These are phyloP conservation scores for Penicillium chermesinum DNA, from an alignment of 495 filamentous ascomycete species.

Conservation along the genomic window DNA sequence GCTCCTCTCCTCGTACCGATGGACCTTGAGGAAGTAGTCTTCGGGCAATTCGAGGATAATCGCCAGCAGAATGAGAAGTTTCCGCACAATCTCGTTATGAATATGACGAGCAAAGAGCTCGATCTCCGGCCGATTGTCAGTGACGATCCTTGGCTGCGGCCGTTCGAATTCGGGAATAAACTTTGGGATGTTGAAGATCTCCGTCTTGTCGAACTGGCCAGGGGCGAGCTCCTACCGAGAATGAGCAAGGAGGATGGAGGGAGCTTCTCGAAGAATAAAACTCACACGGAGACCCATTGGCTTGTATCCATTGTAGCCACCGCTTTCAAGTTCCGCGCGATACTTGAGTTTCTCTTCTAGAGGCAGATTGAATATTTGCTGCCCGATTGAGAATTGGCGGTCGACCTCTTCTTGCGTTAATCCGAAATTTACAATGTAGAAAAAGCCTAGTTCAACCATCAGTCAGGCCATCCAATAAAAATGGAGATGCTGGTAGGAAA, in stretches of 20 bases:
- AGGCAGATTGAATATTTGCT: slow-evolving; percentile 45
- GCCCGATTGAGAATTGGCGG: slow-evolving; percentile 48
- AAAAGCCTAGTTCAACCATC: slow-evolving; percentile 28
- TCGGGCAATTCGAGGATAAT: slow-evolving; percentile 50
- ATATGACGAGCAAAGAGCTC: slow-evolving; percentile 43
- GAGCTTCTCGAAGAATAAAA: neutral
- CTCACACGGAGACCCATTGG: slow-evolving; percentile 14
- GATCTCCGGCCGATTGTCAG: slow-evolving; percentile 40
- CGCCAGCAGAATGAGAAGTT: slow-evolving; percentile 45
- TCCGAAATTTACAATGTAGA: slow-evolving; percentile 49
- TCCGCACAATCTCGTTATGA: slow-evolving; percentile 41
- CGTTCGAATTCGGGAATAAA: slow-evolving; percentile 40
- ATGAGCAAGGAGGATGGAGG: neutral
- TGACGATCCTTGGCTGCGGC: slow-evolving; percentile 39
- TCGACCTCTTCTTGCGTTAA: slow-evolving; percentile 46
- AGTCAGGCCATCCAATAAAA: neutral
- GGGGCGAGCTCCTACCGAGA: slow-evolving; percentile 17
- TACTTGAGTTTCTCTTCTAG: slow-evolving; percentile 45
- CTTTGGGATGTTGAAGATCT: slow-evolving; percentile 53
- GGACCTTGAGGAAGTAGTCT: slow-evolving; percentile 44
- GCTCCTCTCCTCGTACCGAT: slow-evolving; percentile 43
- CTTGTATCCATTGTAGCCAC: slow-evolving; percentile 40
- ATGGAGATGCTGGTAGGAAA: neutral
- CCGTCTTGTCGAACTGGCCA: slow-evolving; percentile 44
- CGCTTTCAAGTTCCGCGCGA: slow-evolving; percentile 36